phyloP scores from a whole-genome alignment of 1,284 basidiomycete species.

The Takashimella koratensis region DNA sequence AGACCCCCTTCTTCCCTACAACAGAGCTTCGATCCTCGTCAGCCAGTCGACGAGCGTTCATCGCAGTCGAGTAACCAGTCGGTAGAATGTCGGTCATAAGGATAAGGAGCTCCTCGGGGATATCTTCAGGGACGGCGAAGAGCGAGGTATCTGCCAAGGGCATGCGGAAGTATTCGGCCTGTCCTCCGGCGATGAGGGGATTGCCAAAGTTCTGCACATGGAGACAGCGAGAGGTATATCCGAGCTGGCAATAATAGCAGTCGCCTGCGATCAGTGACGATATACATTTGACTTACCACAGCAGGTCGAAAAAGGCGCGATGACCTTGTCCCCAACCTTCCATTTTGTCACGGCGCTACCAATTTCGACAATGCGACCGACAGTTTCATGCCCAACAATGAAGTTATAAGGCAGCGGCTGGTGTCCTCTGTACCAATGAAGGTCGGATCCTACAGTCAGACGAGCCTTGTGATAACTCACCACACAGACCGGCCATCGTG shows the following conservation, averaged over 20 bases:
- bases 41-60: slow-evolving; percentile 43
- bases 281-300: slow-evolving; percentile 67
- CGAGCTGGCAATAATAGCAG: slow-evolving; percentile 61
- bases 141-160: slow-evolving; percentile 53
- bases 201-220: slow-evolving; percentile 47
- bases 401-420: slow-evolving; percentile 35
- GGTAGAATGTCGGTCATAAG: slow-evolving; percentile 51
- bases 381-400: slow-evolving; percentile 70
- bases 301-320: slow-evolving; percentile 77
- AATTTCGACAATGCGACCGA: slow-evolving; percentile 70
- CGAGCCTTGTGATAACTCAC: slow-evolving; percentile 16
- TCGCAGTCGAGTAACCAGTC: slow-evolving; percentile 49
- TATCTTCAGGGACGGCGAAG: slow-evolving; percentile 42
- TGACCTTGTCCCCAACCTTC: slow-evolving; percentile 74
- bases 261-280: slow-evolving; percentile 23
- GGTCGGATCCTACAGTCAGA: slow-evolving; percentile 62
- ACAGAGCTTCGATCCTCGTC: slow-evolving; percentile 22
- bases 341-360: slow-evolving; percentile 65
- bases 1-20: slow-evolving; percentile 33
- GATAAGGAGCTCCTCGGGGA: slow-evolving; percentile 47
- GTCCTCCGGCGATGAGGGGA: slow-evolving; percentile 68
- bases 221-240: slow-evolving; percentile 75
- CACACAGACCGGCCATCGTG: slow-evolving; percentile 35
- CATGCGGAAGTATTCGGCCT: slow-evolving; percentile 80
- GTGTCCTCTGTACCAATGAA: slow-evolving; percentile 71